These are phyloP conservation scores for Cyclotella cryptica DNA, from an alignment of 108 stramenopile genomes.

Conservation along the genomic window DNA sequence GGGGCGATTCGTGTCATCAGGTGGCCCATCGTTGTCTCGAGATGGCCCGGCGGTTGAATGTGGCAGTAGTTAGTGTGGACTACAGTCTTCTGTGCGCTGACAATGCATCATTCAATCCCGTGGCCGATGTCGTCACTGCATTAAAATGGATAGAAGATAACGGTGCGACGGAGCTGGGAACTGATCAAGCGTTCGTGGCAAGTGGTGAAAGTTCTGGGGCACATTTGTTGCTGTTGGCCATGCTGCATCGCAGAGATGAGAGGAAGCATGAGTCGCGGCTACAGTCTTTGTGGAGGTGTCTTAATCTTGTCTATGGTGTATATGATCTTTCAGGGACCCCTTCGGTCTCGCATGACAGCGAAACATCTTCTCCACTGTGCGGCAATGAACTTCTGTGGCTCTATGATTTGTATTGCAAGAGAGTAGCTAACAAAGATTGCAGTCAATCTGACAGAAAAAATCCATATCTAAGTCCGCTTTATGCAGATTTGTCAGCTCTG, in stretches of 20 bases:
- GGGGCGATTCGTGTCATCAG: slow-evolving; percentile 50
- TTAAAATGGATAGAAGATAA: slow-evolving; percentile 48
- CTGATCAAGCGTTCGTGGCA: slow-evolving; percentile 32
- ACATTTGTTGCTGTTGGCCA: slow-evolving; percentile 48
- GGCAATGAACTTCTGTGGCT: slow-evolving; percentile 47
- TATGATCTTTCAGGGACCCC: slow-evolving; percentile 48
- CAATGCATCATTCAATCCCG: slow-evolving; percentile 38
- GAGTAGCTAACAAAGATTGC: neutral
- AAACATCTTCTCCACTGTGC: slow-evolving; percentile 37
- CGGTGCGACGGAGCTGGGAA: slow-evolving; percentile 30
- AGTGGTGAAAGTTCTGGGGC: slow-evolving; percentile 57
- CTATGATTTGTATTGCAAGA: slow-evolving; percentile 34
- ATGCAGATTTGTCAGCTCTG: slow-evolving; percentile 42
- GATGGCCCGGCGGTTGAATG: slow-evolving; percentile 40
- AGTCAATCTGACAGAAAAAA: slow-evolving; percentile 5
- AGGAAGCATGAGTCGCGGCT: neutral
- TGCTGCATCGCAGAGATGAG: slow-evolving; percentile 43
- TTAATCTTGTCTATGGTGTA: slow-evolving; percentile 49
- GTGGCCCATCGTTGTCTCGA: slow-evolving; percentile 57
- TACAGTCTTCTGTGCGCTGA: slow-evolving; percentile 24
- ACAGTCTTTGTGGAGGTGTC: slow-evolving; percentile 29
- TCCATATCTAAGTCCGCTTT: slow-evolving; percentile 38
- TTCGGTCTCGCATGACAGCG: slow-evolving; percentile 34
- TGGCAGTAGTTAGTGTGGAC: slow-evolving; percentile 49
- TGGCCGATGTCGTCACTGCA: slow-evolving; percentile 29